A percentile compares a stretch with the other conserved stretches of the same genome.
These are phyloP conservation scores for Yamadazyma scolyti DNA, from an alignment of 805 yeast species.

Conservation along the genomic window DNA sequence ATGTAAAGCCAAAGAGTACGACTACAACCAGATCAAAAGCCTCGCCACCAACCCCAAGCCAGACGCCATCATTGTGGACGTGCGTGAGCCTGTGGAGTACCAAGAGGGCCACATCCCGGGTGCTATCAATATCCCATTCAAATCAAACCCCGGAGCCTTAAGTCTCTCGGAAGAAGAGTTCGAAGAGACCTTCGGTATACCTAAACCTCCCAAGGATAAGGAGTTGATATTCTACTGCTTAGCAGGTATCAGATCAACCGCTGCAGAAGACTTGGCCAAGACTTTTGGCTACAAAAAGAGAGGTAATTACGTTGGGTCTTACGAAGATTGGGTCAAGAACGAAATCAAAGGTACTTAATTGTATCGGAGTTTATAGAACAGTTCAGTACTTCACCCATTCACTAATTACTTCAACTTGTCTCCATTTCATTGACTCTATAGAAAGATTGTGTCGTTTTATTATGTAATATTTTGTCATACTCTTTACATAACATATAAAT, in stretches of 20 bases:
- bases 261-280: conserved; percentile 87
- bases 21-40: conserved; percentile 48
- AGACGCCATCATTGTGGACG: conserved; percentile 69
- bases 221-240: conserved; percentile 87
- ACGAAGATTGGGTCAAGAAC: conserved; percentile 70
- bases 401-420: too few species aligned
- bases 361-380: too few species aligned
- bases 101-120: conserved; percentile 75
- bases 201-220: conserved; percentile 68
- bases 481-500: too few species aligned
- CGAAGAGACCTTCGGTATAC: conserved; percentile 72
- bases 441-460: too few species aligned
- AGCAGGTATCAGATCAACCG: conserved; percentile 87
- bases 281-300: conserved; percentile 84
- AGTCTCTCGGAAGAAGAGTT: conserved; percentile 78
- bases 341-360: conserved; percentile 26
- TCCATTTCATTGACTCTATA: too few species aligned
- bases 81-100: conserved; percentile 85
- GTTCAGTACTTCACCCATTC: too few species aligned
- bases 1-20: conserved; percentile 46
- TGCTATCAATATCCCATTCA: conserved; percentile 84
- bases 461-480: too few species aligned
- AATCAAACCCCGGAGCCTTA: conserved; percentile 89
- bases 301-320: conserved; percentile 84
- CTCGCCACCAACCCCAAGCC: conserved; percentile 41